Evolutionary conservation across 225 moss, liverwort and hornwort genomes (phyloP), one percentile per base, ranked within the genome.

Genomic region (Marchantia polymorpha): DNA sequence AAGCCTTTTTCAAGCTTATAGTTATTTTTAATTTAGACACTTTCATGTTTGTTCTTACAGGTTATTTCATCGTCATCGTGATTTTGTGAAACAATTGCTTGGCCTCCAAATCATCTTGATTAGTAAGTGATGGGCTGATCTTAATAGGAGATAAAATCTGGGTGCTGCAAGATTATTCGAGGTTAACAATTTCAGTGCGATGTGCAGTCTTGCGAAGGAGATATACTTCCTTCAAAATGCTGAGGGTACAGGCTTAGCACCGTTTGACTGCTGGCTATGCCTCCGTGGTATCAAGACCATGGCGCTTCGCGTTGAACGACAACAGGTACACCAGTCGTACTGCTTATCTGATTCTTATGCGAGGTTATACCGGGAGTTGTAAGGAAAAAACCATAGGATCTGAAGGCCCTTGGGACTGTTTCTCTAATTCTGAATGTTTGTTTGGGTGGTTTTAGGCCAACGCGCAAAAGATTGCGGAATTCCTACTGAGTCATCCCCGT

Each of bases 261-360:
- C 96, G 7, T 96, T 96, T 81, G 96, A 96, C 80, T 92, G 96
- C 83, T 96, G 96, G 96, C 85, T 96, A 52, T 96, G 96, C 82
- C 80, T 96, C 60, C 88, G 96, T 39, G 96, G 96, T 47, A 84
- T 96, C 16, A 96, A 94, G 82, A 94, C 96, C 16, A 92, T 96
- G 96, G 91, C 90, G 55, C 90, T 96, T 58, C 92, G 96, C 73
- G 89, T 96, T 80, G 96, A 96, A 81, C 91, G 90, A 78, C 96
- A 96, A 64, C 94, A 96, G 94, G 92, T 91, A 67, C 12, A 16
- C 66, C 10, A 29, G 11, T 49, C 10, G 13, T 5, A 70, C 19
- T 10, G 19, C 14, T 20, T 69, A 39, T 46, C 47, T 10, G 19
- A 16, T 47, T 6, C n/a, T 9, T 8, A 22, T 10, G 11, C 7